Evolutionary conservation across 805 yeast genomes (phyloP).

Genomic region (Starmerella floricola): DNA sequence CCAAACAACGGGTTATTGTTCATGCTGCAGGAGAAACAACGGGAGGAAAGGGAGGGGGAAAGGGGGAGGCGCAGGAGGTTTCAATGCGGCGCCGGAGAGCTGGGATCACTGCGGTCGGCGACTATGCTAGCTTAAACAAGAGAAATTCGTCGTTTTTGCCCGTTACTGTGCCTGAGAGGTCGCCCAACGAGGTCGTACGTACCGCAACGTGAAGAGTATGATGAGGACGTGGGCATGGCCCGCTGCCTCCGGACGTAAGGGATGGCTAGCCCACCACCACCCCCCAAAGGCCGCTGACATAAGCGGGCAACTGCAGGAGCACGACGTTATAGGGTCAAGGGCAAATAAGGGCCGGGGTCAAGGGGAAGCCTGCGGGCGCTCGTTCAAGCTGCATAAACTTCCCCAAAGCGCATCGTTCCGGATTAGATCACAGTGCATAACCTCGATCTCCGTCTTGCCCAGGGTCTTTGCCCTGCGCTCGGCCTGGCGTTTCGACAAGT

Average conservation of each 20-base stretch:
- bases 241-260: not conserved
- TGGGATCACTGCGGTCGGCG: no score
- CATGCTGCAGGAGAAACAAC: not conserved
- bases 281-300: not conserved
- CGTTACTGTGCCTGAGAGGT: no score
- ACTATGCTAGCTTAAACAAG: no score
- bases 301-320: no score
- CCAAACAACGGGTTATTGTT: constrained; percentile 4
- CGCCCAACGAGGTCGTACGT: not conserved
- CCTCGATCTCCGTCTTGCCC: constrained; percentile 36
- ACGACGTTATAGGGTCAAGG: not conserved
- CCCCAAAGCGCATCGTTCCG: constrained; percentile 49
- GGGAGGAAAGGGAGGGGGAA: not conserved
- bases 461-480: constrained; percentile 40
- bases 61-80: no score
- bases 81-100: no score
- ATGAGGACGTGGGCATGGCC: not conserved
- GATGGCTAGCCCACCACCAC: not conserved
- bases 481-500: constrained; percentile 35
- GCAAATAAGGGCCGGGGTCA: no score
- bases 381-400: constrained; percentile 7
- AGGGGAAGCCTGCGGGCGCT: not conserved
- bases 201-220: not conserved
- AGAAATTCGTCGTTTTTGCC: no score
- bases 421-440: constrained; percentile 50